Conservation (phyloP, 1,284 basidiomycete species). For the Trametes sp. region DNA sequence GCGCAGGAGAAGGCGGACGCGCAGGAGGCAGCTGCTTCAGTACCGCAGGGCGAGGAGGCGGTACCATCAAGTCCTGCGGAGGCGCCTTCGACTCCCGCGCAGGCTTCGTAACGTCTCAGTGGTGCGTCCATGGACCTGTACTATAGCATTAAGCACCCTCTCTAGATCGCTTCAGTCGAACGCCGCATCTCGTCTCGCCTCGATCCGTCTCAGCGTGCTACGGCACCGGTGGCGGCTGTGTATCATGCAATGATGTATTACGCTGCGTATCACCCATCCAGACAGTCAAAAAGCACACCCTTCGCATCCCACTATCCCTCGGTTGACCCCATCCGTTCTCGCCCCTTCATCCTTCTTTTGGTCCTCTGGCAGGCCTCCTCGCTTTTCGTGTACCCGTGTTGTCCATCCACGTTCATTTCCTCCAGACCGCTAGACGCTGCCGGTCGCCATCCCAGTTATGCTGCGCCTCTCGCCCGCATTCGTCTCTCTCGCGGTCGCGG, state of each 20-base stretch:
- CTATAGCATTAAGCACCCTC: not conserved
- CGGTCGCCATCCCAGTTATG: not conserved
- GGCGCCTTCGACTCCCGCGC: not conserved
- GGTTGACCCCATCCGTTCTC: conserved; percentile 10
- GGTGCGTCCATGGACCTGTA: conserved; percentile 23
- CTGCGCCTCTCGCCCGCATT: conserved; percentile 20
- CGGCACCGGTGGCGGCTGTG: conserved; percentile 16
- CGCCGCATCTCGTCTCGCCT: conserved; percentile 1
- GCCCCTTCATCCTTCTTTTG: not conserved
- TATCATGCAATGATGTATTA: conserved; percentile 14
- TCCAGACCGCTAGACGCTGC: not conserved
- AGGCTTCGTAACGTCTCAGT: conserved; percentile 1
- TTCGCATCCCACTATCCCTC: not conserved
- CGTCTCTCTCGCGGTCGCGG: conserved; percentile 16
- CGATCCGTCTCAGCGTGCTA: conserved; percentile 3
- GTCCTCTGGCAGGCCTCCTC: conserved; percentile 14
- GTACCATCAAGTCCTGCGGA: not conserved
- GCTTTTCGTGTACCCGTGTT: not conserved
- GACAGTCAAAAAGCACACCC: conserved; percentile 9
- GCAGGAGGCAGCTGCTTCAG: conserved; percentile 1
- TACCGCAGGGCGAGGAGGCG: not conserved
- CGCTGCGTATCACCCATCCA: conserved; percentile 13
- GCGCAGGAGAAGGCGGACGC: conserved; percentile 18
- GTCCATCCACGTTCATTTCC: not conserved
- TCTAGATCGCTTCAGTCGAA: conserved; percentile 2